phyloP scores from a whole-genome alignment of 169 alveolate species.

The Plasmodium coatneyi region DNA sequence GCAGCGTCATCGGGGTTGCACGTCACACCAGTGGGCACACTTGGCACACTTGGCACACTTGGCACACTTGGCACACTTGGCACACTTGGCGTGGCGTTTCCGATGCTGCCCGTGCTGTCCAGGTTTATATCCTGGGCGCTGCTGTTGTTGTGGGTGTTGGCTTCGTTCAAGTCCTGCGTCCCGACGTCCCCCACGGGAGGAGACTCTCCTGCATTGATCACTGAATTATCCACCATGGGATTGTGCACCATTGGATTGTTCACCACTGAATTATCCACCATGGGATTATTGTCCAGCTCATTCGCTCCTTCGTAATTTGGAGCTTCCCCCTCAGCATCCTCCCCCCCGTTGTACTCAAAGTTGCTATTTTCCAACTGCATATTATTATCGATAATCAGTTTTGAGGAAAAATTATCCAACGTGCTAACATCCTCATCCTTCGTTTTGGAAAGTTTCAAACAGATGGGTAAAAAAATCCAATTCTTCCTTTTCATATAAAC shows the following conservation, averaged over 20 bases:
- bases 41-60: too few relatives aligned
- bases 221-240: background rate
- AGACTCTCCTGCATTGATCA: background rate
- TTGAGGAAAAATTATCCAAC: conserved; percentile 51
- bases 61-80: too few relatives aligned
- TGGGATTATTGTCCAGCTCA: background rate
- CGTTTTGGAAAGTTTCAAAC: conserved; percentile 57
- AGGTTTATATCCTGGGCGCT: background rate
- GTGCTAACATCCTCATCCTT: conserved; percentile 73
- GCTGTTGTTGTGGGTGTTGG: background rate
- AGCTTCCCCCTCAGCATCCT: background rate
- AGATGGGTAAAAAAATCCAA: conserved; percentile 55
- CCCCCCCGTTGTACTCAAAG: conserved; percentile 30
- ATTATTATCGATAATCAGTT: conserved; percentile 42
- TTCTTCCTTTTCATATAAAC: conserved; percentile 73
- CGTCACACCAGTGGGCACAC: background rate
- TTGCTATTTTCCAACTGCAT: conserved; percentile 19
- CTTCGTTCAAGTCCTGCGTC: background rate
- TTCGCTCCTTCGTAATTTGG: background rate
- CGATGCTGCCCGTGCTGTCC: conserved; percentile 3
- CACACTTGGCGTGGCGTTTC: background rate
- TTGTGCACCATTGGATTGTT: background rate
- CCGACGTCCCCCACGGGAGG: background rate
- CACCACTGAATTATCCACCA: background rate
- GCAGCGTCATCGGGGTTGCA: background rate